Conservation (phyloP, 2,329 filamentous ascomycete species). For the Penicillium sp. region DNA sequence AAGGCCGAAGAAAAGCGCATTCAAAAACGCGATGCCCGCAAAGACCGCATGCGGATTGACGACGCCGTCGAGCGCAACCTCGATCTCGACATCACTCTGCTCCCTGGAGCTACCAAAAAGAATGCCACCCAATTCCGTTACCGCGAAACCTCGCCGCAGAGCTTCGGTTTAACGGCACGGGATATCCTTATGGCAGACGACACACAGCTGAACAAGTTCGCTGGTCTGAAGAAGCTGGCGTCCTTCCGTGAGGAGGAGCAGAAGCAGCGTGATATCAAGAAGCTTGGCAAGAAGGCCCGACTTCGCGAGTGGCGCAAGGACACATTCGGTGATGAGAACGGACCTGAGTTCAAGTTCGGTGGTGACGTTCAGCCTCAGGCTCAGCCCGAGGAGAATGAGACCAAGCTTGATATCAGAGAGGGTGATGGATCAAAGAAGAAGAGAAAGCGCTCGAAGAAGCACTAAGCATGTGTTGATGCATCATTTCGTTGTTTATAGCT, state of each 20-base stretch:
- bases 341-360: slow-evolving; percentile 40
- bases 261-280: slow-evolving; percentile 86
- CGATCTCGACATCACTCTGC: slow-evolving; percentile 68
- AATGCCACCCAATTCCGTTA: slow-evolving; percentile 73
- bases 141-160: slow-evolving; percentile 86
- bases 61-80: slow-evolving; percentile 81
- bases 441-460: slow-evolving; percentile 50
- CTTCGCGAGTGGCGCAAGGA: slow-evolving; percentile 81
- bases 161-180: slow-evolving; percentile 83
- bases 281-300: slow-evolving; percentile 87
- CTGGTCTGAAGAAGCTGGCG: slow-evolving; percentile 91
- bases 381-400: slow-evolving; percentile 26
- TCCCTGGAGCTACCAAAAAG: slow-evolving; percentile 56
- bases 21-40: slow-evolving; percentile 71
- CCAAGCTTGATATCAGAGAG: slow-evolving; percentile 46
- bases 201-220: slow-evolving; percentile 82
- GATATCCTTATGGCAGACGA: slow-evolving; percentile 94
- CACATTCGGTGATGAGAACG: slow-evolving; percentile 64
- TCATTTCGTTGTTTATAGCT: slow-evolving; percentile 11
- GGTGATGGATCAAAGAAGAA: slow-evolving; percentile 44
- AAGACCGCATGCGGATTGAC: slow-evolving; percentile 81
- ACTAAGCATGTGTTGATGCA: slow-evolving; percentile 24
- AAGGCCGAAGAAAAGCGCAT: slow-evolving; percentile 55
- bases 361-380: slow-evolving; percentile 20
- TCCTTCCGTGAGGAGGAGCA: slow-evolving; percentile 85